Evolutionary conservation across 352 stramenopile species (phyloP).

Genomic region (Achlya hypogyna): DNA sequence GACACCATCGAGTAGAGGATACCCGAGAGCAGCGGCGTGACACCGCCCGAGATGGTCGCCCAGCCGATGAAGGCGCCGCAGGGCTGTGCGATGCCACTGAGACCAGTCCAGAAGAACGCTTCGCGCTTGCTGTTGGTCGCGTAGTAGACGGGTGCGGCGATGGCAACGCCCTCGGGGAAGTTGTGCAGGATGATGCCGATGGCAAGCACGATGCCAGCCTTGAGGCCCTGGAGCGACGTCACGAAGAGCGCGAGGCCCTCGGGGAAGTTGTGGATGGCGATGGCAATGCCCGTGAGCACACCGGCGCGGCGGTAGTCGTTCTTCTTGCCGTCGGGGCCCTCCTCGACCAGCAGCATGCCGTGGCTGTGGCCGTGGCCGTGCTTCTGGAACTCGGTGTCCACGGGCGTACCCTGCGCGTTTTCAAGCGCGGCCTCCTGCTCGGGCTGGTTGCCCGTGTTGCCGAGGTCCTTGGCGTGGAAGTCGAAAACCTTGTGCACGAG

Average conservation of each 20-base stretch:
- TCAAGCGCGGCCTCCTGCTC: not conserved
- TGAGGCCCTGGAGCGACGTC: slow-evolving; percentile 82
- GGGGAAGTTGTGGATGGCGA: slow-evolving; percentile 97
- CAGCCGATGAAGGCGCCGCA: slow-evolving; percentile 88
- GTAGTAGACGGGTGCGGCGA: slow-evolving; percentile 95
- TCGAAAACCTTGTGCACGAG: slow-evolving; percentile 48
- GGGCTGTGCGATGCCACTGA: slow-evolving; percentile 86
- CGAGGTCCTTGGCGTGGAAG: slow-evolving; percentile 9
- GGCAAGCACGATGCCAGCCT: slow-evolving; percentile 84
- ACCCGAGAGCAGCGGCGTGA: slow-evolving; percentile 62
- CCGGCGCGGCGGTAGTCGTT: slow-evolving; percentile 70
- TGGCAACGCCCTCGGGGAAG: slow-evolving; percentile 93
- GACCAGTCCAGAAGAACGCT: slow-evolving; percentile 86
- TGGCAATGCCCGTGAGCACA: slow-evolving; percentile 89
- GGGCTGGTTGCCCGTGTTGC: not conserved
- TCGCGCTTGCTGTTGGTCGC: slow-evolving; percentile 88
- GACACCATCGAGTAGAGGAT: slow-evolving; percentile 87
- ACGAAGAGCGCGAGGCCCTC: slow-evolving; percentile 95
- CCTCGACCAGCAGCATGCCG: slow-evolving; percentile 20
- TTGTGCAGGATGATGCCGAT: slow-evolving; percentile 97
- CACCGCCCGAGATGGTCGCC: slow-evolving; percentile 40
- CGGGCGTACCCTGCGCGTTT: not conserved
- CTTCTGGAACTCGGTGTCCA: not conserved
- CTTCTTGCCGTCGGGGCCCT: slow-evolving; percentile 26
- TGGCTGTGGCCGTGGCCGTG: slow-evolving; percentile 26